Conservation (phyloP, 495 filamentous ascomycete species). For the Usnea hakonensis region DNA sequence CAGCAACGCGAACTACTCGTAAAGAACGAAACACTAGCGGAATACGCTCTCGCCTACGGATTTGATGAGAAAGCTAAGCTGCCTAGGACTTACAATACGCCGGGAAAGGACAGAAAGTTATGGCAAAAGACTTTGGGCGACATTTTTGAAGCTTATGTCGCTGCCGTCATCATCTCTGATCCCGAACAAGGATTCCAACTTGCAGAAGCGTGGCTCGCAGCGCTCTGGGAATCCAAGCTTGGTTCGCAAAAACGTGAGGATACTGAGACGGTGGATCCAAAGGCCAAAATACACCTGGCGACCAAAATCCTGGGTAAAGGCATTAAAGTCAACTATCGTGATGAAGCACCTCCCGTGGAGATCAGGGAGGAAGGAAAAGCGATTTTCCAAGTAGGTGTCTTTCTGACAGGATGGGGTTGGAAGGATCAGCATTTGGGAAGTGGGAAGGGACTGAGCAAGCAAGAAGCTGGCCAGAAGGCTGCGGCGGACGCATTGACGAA, state of each 20-base stretch:
- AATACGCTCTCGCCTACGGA: conserved; percentile 57
- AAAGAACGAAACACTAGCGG: conserved; percentile 67
- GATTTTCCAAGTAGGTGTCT: conserved; percentile 61
- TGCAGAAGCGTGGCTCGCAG: conserved; percentile 59
- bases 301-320: conserved; percentile 50
- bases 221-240: conserved; percentile 54
- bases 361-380: conserved; percentile 51
- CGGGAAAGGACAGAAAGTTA: conserved; percentile 27
- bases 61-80: conserved; percentile 54
- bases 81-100: conserved; percentile 33
- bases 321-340: conserved; percentile 58
- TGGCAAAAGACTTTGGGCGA: conserved; percentile 64
- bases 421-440: conserved; percentile 53
- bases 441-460: conserved; percentile 62
- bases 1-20: conserved; percentile 63
- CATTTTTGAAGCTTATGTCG: conserved; percentile 83
- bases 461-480: conserved; percentile 64
- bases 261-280: conserved; percentile 20
- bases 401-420: conserved; percentile 68
- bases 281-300: conserved; percentile 49
- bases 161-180: conserved; percentile 62
- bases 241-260: conserved; percentile 21
- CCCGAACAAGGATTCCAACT: conserved; percentile 48
- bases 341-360: conserved; percentile 41
- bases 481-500: conserved; percentile 60